Evolutionary conservation across 2,329 filamentous ascomycete species (phyloP).

Genomic region (Myriosclerotinia curreyana): DNA sequence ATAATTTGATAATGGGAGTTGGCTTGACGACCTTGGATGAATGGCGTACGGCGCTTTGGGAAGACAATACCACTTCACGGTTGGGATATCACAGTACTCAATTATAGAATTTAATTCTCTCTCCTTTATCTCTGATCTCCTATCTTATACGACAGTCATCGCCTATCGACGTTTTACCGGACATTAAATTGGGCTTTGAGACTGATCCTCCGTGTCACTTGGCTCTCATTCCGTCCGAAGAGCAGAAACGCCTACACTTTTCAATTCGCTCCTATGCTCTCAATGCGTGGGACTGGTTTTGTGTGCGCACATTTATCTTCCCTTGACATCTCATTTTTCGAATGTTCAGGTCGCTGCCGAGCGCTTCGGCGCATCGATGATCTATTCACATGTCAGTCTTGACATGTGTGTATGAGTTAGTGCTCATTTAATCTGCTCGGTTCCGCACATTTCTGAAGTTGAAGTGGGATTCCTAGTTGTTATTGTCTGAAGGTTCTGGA

Average conservation of each 20-base stretch:
- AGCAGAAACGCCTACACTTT: constrained; percentile 33
- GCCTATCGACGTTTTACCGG: constrained; percentile 28
- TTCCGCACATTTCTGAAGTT: neutral
- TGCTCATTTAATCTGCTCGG: neutral
- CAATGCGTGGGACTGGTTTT: constrained; percentile 27
- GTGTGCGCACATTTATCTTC: constrained; percentile 14
- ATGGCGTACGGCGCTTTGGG: neutral
- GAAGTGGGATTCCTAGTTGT: neutral
- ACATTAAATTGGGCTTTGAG: constrained; percentile 45
- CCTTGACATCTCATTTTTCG: neutral
- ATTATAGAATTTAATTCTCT: neutral
- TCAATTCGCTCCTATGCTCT: constrained; percentile 20
- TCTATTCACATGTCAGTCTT: neutral
- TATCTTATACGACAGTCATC: too few relatives aligned
- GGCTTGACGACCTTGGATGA: neutral
- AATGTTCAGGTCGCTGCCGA: neutral
- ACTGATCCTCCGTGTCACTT: constrained; percentile 41
- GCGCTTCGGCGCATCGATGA: neutral
- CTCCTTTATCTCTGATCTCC: neutral
- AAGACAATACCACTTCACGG: neutral
- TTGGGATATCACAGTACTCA: neutral
- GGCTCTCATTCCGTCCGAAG: constrained; percentile 47
- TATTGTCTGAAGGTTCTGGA: neutral
- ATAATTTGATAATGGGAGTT: neutral
- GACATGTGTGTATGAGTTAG: neutral